Percentiles rank a stretch among this genome's conserved stretches.
Evolutionary conservation across 805 yeast species (phyloP).

Genomic region (Ascoidea rubescens): DNA sequence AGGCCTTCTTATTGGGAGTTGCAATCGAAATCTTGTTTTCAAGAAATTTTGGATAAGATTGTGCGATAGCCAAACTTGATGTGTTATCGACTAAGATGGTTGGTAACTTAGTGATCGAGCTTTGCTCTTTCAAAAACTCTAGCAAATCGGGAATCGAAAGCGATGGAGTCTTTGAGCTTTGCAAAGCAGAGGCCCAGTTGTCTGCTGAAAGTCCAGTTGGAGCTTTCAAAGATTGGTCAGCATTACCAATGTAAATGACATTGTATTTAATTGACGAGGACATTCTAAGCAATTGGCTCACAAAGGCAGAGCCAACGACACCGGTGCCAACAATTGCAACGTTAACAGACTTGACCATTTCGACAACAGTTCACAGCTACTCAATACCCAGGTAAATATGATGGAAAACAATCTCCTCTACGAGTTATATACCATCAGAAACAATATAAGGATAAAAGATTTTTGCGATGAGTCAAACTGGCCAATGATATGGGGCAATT

Average conservation of each 20-base stretch:
- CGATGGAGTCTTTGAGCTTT: slow-evolving; percentile 26
- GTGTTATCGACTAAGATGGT: slow-evolving; percentile 89
- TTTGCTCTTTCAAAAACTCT: slow-evolving; percentile 48
- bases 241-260: slow-evolving; percentile 68
- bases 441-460: no score
- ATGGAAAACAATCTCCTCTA: no score
- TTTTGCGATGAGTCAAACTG: no score
- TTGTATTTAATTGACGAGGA: slow-evolving; percentile 50
- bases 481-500: no score
- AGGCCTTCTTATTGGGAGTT: slow-evolving; percentile 97
- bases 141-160: slow-evolving; percentile 46
- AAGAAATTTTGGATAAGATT: slow-evolving; percentile 61
- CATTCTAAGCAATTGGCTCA: slow-evolving; percentile 56
- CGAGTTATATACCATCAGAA: no score
- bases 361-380: not conserved
- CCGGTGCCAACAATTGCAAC: slow-evolving; percentile 77
- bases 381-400: no score
- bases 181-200: slow-evolving; percentile 30
- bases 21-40: slow-evolving; percentile 80
- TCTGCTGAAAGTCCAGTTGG: slow-evolving; percentile 58
- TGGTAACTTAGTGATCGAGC: slow-evolving; percentile 31
- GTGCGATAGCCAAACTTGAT: slow-evolving; percentile 67
- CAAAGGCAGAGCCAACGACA: slow-evolving; percentile 86
- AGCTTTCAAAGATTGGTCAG: slow-evolving; percentile 61
- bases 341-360: slow-evolving; percentile 30